Evolutionary conservation across 805 yeast species (phyloP).

Genomic region (Allodekkera sacchari): DNA sequence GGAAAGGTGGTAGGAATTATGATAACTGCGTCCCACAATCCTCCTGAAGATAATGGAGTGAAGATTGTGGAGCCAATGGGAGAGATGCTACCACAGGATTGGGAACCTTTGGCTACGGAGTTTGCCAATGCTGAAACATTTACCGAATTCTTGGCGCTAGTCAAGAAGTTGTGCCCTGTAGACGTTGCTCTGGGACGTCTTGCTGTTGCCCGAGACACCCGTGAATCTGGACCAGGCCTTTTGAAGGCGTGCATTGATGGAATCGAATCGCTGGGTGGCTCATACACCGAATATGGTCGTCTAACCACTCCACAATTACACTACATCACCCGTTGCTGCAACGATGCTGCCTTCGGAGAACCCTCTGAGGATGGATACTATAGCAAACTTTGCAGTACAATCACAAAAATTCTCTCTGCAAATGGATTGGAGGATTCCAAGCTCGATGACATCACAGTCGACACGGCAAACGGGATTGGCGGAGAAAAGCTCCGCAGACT

Average conservation of each 20-base stretch:
- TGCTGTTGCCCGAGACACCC: conserved; percentile 73
- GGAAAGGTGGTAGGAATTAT: conserved; percentile 75
- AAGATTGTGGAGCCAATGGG: conserved; percentile 93
- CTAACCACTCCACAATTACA: conserved; percentile 94
- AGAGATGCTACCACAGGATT: conserved; percentile 71
- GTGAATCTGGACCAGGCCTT: conserved; percentile 73
- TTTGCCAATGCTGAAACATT: conserved; percentile 62
- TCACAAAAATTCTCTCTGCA: conserved; percentile 33
- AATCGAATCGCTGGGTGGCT: conserved; percentile 38
- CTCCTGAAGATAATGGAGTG: conserved; percentile 86
- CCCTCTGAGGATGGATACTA: conserved; percentile 66
- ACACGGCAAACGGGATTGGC: conserved; percentile 97
- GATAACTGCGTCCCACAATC: conserved; percentile 95
- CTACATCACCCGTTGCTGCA: conserved; percentile 66
- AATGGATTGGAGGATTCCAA: conserved; percentile 13
- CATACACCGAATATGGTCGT: conserved; percentile 49
- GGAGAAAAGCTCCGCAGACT: conserved; percentile 57
- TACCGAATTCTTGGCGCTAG: conserved; percentile 32
- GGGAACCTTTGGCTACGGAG: conserved; percentile 79
- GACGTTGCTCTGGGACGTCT: too few species aligned
- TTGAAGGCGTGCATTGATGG: conserved; percentile 55
- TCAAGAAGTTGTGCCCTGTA: too few species aligned
- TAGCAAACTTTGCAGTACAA: conserved; percentile 48
- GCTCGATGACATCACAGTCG: conserved; percentile 47
- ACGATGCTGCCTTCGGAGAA: conserved; percentile 55